Evolutionary conservation across 139 green algal genomes (phyloP).

Genomic region (Diplosphaera chodatii): DNA sequence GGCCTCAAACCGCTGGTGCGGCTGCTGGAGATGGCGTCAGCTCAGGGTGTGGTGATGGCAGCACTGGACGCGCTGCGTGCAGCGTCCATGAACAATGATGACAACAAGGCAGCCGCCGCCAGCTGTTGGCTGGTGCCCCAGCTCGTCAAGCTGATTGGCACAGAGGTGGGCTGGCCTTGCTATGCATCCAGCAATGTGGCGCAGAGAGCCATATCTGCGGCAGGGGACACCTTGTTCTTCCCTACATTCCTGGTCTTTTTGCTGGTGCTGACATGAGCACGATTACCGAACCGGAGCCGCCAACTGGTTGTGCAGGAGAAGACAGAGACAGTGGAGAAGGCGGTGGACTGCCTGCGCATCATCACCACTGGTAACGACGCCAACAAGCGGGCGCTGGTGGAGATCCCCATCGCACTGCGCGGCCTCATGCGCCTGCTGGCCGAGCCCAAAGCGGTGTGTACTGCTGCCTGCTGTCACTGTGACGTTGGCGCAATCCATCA

Average conservation of each 20-base stretch:
- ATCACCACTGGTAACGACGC: constrained; percentile 24
- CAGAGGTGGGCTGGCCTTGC: not conserved
- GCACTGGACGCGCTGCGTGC: constrained; percentile 13
- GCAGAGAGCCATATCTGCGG: too few relatives aligned
- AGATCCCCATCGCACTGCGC: constrained; percentile 5
- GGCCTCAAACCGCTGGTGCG: not conserved
- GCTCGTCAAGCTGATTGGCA: constrained; percentile 14
- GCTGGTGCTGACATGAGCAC: too few relatives aligned
- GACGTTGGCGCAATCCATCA: too few relatives aligned
- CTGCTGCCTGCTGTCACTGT: too few relatives aligned
- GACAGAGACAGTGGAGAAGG: constrained; percentile 9
- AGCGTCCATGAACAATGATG: constrained; percentile 12
- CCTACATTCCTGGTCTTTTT: too few relatives aligned
- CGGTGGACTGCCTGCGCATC: constrained; percentile 22
- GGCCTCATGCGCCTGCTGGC: constrained; percentile 18
- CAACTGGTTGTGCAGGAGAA: constrained; percentile 1
- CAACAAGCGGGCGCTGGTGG: constrained; percentile 20
- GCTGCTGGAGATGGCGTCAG: not conserved
- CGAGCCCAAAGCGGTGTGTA: not conserved
- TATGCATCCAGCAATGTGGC: not conserved
- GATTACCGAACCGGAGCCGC: too few relatives aligned
- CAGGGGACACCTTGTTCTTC: too few relatives aligned
- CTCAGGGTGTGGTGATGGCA: not conserved
- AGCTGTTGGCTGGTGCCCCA: constrained; percentile 19
- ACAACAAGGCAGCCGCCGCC: constrained; percentile 16